These are phyloP conservation scores for Jatropha multifida DNA, from an alignment of 441 rosid genomes.

Conservation along the genomic window DNA sequence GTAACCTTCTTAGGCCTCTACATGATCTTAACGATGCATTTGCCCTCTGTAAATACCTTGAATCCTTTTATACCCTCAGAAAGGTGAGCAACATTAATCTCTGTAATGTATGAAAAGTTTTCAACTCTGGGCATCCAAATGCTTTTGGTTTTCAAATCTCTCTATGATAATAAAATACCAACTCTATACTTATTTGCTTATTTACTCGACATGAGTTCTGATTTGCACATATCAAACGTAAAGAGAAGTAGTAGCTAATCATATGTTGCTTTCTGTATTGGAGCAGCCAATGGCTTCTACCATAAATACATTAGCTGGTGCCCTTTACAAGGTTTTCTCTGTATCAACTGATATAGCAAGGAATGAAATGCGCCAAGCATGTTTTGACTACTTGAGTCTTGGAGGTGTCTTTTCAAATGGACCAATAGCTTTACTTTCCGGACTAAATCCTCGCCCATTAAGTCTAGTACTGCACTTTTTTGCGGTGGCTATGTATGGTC, in stretches of 20 bases:
- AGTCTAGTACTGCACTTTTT: conserved; percentile 30
- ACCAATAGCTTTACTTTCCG: conserved; percentile 25
- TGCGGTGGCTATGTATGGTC: conserved; percentile 26
- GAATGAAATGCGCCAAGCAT: conserved; percentile 33
- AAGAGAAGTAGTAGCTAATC: neutral
- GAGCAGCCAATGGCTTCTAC: conserved; percentile 39
- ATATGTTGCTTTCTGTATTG: neutral
- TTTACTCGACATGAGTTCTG: neutral
- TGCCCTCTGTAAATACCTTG: conserved; percentile 65
- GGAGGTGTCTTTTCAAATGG: conserved; percentile 26
- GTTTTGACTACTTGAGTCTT: conserved; percentile 31
- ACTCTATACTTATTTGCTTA: neutral
- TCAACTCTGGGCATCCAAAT: neutral
- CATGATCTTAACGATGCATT: conserved; percentile 51
- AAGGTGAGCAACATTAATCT: conserved; percentile 41
- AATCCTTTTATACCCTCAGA: conserved; percentile 67
- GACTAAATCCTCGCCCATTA: conserved; percentile 28
- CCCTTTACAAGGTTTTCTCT: conserved; percentile 34
- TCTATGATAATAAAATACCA: neutral
- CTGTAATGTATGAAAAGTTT: neutral
- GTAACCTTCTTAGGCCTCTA: conserved; percentile 63
- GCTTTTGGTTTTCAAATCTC: neutral
- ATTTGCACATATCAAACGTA: neutral
- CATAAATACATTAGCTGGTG: conserved; percentile 33
- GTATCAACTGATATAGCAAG: conserved; percentile 32